Conservation (phyloP, 176 grass and related monocot genomes). For the Eragrostis nindensis region DNA sequence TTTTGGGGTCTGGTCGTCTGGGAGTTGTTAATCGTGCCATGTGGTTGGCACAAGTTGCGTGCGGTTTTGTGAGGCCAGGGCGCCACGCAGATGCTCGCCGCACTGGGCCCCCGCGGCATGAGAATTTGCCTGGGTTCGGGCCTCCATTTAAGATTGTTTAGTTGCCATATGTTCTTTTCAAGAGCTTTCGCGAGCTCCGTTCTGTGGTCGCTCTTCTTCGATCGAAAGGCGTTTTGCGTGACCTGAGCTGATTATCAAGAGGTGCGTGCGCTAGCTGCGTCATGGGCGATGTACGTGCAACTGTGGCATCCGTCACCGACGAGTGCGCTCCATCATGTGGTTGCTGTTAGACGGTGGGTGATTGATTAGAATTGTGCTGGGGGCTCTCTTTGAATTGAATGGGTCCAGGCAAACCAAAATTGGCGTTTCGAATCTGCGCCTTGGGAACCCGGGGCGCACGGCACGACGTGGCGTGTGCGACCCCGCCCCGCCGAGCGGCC, state of each 20-base stretch:
- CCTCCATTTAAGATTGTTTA: too few species aligned
- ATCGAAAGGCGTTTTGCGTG: background rate
- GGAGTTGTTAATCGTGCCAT: background rate
- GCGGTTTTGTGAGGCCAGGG: background rate
- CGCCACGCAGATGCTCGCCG: background rate
- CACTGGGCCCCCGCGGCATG: background rate
- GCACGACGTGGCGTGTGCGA: background rate
- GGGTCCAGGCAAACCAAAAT: background rate
- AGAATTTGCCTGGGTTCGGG: background rate
- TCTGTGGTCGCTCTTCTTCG: background rate
- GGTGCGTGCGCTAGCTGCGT: background rate
- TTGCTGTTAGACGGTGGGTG: background rate
- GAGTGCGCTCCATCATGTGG: background rate
- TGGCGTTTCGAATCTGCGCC: background rate
- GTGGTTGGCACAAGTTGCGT: constrained; percentile 32
- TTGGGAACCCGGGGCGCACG: too few species aligned
- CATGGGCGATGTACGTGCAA: background rate
- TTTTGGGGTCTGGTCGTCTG: background rate
- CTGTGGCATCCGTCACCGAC: too few species aligned
- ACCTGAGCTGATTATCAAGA: background rate
- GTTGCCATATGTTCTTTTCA: background rate
- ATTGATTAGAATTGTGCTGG: too few species aligned
- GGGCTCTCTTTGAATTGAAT: too few species aligned
- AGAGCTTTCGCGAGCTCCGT: background rate
- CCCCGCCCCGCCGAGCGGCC: too few species aligned